Conservation (phyloP, 306 rosid genomes). For the Acmispon strigosus region DNA sequence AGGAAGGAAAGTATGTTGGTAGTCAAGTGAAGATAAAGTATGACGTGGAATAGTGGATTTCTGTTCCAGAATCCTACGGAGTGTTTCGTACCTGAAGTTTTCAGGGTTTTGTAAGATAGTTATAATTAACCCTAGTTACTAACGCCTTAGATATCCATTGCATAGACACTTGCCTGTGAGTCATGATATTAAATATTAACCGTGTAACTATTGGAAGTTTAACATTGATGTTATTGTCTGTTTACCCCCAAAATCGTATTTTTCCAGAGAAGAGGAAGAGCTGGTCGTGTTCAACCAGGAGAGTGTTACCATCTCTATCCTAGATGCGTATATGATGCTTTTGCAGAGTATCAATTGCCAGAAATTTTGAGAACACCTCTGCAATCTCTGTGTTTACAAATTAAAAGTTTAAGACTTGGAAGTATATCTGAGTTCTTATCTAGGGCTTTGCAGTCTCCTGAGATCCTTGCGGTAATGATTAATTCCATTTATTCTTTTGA, state of each 20-base stretch:
- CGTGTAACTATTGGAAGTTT: conserved; percentile 8
- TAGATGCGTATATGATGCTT: conserved; percentile 74
- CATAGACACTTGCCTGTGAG: neutral
- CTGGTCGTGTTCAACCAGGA: conserved; percentile 97
- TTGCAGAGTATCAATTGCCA: conserved; percentile 87
- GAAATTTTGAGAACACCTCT: conserved; percentile 96
- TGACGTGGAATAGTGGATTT: neutral
- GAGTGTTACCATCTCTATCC: conserved; percentile 94
- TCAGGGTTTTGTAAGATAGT: neutral
- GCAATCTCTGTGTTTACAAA: conserved; percentile 96
- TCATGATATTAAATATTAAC: neutral
- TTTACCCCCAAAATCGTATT: conserved; percentile 1
- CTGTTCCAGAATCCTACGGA: neutral
- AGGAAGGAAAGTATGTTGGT: too few species aligned
- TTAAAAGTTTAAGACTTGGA: conserved; percentile 87
- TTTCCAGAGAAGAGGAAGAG: conserved; percentile 96
- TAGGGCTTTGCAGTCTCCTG: conserved; percentile 94
- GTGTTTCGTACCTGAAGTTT: neutral
- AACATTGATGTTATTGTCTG: neutral
- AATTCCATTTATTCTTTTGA: conserved; percentile 18
- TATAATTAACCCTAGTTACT: neutral
- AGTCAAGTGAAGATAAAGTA: neutral
- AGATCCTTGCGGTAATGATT: conserved; percentile 64
- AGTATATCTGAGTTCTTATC: conserved; percentile 89
- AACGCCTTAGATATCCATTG: neutral